A percentile compares a stretch with the other conserved stretches of the same genome.
phyloP scores from a whole-genome alignment of 2,329 filamentous ascomycete species.

The Ilyonectria destructans region DNA sequence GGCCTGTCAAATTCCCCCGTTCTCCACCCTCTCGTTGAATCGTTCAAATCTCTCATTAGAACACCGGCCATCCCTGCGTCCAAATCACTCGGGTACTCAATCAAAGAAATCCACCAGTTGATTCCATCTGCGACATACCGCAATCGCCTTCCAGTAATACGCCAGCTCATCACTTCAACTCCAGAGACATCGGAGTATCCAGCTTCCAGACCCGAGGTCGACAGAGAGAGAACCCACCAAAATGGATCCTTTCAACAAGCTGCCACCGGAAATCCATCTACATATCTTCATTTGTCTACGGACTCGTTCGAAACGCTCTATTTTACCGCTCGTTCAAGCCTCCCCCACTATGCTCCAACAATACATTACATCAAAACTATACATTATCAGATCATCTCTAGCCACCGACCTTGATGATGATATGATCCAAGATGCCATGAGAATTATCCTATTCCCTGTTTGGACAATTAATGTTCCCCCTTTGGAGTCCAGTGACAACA shows the following conservation, averaged over 20 bases:
- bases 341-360: conserved; percentile 29
- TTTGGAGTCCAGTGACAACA: neutral
- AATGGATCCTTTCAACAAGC: conserved; percentile 30
- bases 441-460: conserved; percentile 27
- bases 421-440: conserved; percentile 36
- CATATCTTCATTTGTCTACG: conserved; percentile 1
- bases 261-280: conserved; percentile 26
- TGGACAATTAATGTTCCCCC: neutral
- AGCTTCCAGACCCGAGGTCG: neutral
- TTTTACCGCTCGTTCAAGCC: conserved; percentile 15
- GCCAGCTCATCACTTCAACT: neutral
- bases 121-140: neutral
- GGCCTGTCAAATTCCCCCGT: neutral
- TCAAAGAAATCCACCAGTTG: neutral
- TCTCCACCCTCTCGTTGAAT: neutral
- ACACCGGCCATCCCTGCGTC: neutral
- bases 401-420: conserved; percentile 26
- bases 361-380: conserved; percentile 21
- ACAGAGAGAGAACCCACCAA: conserved; percentile 6
- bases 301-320: conserved; percentile 14
- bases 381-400: conserved; percentile 14
- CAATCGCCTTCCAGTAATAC: neutral
- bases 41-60: neutral
- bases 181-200: neutral
- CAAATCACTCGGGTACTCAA: neutral